A percentile compares a stretch with the other conserved stretches of the same genome.
phyloP scores from a whole-genome alignment of 202 grass and related monocot species.

The Carex arenaria region DNA sequence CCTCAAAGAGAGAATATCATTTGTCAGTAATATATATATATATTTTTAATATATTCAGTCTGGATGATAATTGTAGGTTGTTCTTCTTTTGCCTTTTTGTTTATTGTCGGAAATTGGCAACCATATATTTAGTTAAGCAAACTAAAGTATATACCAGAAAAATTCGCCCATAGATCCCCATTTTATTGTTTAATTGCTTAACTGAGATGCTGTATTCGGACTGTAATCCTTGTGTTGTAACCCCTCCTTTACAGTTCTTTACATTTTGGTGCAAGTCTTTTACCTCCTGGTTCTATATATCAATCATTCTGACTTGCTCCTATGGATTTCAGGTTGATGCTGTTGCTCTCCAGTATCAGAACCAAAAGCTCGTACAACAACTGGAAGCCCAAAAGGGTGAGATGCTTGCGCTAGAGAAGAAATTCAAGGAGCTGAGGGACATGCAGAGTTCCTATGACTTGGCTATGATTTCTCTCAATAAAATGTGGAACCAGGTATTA shows the following conservation, averaged over 20 bases:
- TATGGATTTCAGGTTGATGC: conserved; percentile 60
- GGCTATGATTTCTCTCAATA: conserved; percentile 78
- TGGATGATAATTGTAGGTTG: neutral
- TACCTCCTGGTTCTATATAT: neutral
- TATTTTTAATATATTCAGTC: neutral
- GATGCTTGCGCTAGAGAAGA: conserved; percentile 62
- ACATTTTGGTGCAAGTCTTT: neutral
- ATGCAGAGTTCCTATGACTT: conserved; percentile 72
- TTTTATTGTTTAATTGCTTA: neutral
- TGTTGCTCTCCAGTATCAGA: conserved; percentile 77
- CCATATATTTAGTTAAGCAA: neutral
- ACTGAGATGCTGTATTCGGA: neutral
- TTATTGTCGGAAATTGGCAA: neutral
- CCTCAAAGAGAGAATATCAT: neutral
- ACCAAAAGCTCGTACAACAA: conserved; percentile 89
- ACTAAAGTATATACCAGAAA: neutral
- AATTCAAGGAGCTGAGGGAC: conserved; percentile 70
- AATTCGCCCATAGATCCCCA: neutral
- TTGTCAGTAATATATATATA: neutral
- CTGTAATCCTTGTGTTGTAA: neutral
- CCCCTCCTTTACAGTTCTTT: neutral
- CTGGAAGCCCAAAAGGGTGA: conserved; percentile 79
- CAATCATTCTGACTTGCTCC: conserved; percentile 1
- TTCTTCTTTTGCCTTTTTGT: neutral
- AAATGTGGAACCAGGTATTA: conserved; percentile 89